Conservation (phyloP, 306 rosid genomes). For the Castanopsis chinensis region DNA sequence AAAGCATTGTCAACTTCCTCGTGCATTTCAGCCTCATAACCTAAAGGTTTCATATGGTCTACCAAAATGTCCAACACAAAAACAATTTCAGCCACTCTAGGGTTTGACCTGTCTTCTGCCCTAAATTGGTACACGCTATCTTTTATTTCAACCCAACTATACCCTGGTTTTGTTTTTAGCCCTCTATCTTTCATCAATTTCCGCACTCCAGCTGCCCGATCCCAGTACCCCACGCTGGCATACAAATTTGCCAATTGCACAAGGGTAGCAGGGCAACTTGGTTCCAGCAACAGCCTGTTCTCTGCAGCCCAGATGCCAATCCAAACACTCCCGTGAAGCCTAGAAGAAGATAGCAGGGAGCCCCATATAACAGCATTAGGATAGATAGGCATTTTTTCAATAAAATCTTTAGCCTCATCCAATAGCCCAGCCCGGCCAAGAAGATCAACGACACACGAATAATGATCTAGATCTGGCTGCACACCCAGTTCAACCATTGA, state of each 20-base stretch:
- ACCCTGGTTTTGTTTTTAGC: constrained; percentile 63
- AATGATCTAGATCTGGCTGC: constrained; percentile 71
- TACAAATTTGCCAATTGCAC: constrained; percentile 68
- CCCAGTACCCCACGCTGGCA: constrained; percentile 69
- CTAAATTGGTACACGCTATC: constrained; percentile 55
- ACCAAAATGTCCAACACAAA: constrained; percentile 45
- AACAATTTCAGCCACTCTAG: constrained; percentile 42
- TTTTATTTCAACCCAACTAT: constrained; percentile 75
- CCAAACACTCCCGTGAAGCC: constrained; percentile 67
- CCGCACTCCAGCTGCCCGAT: constrained; percentile 50
- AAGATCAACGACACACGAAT: constrained; percentile 72
- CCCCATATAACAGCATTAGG: constrained; percentile 91
- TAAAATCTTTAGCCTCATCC: constrained; percentile 59
- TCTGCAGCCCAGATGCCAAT: constrained; percentile 76
- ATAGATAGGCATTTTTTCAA: constrained; percentile 58
- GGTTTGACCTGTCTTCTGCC: constrained; percentile 60
- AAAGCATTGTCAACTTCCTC: constrained; percentile 15
- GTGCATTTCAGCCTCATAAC: constrained; percentile 28
- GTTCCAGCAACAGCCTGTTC: constrained; percentile 60
- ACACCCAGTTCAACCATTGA: constrained; percentile 60
- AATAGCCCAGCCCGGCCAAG: constrained; percentile 84
- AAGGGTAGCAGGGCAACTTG: constrained; percentile 64
- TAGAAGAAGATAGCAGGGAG: constrained; percentile 70
- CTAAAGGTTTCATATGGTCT: constrained; percentile 57
- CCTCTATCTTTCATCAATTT: constrained; percentile 71